Evolutionary conservation across 495 filamentous ascomycete genomes (phyloP).

Genomic region (Aspergillus indologenus): DNA sequence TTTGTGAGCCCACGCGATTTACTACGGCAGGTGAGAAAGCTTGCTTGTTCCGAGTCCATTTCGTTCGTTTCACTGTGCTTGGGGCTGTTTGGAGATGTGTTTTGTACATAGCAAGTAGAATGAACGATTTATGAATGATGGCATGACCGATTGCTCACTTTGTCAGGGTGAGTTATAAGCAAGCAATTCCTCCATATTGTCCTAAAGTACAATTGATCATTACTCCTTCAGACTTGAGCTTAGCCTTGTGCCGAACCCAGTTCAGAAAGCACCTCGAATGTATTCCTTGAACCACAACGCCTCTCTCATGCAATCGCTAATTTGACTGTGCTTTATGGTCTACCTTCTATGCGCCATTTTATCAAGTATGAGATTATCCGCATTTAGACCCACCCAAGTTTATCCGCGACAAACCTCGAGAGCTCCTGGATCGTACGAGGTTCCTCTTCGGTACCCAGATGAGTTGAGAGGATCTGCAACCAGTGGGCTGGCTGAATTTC

Average conservation of each 20-base stretch:
- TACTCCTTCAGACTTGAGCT: too few species aligned
- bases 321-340: not conserved
- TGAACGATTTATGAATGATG: slow-evolving; percentile 16
- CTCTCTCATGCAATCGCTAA: not conserved
- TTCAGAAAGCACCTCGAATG: too few species aligned
- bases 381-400: slow-evolving; percentile 18
- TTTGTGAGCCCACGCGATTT: not conserved
- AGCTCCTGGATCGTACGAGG: slow-evolving; percentile 13
- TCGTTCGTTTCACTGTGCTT: not conserved
- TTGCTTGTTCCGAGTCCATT: not conserved
- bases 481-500: slow-evolving; percentile 37
- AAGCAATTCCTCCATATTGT: not conserved
- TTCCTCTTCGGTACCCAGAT: slow-evolving; percentile 15
- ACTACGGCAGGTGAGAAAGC: not conserved
- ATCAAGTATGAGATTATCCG: not conserved
- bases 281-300: not conserved
- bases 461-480: slow-evolving; percentile 25
- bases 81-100: not conserved
- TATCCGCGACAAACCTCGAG: slow-evolving; percentile 22
- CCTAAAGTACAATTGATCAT: too few species aligned
- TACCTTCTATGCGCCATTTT: not conserved
- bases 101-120: slow-evolving; percentile 14
- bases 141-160: not conserved
- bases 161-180: not conserved
- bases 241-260: too few species aligned